A percentile compares a stretch with the other conserved stretches of the same genome.
phyloP scores from a whole-genome alignment of 164 flowering plant species.

The Vitis labrusca region DNA sequence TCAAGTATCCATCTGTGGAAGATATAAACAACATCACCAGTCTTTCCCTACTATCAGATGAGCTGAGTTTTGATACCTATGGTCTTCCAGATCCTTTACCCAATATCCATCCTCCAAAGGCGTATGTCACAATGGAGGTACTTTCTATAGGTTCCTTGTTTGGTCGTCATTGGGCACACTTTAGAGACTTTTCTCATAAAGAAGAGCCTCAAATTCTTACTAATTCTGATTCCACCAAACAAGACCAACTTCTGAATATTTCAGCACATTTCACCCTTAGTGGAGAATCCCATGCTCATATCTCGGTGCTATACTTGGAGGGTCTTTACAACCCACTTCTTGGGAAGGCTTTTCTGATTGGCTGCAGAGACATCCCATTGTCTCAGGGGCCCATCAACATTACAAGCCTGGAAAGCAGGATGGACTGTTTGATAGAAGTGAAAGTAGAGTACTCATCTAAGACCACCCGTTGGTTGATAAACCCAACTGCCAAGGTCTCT shows the following conservation, averaged over 20 bases:
- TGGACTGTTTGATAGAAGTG: conserved; percentile 21
- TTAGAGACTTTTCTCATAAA: too few species aligned
- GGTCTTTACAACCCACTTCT: conserved; percentile 9
- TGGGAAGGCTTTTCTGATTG: conserved; percentile 6
- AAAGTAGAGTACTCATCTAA: conserved; percentile 14
- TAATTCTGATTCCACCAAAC: too few species aligned
- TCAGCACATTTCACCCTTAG: neutral
- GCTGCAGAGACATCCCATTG: conserved; percentile 7
- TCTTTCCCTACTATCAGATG: neutral
- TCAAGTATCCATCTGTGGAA: neutral
- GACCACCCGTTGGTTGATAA: conserved; percentile 12
- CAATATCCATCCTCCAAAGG: neutral
- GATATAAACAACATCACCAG: neutral
- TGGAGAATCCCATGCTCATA: neutral
- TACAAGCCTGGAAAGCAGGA: conserved; percentile 8
- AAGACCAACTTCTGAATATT: conserved; percentile 4
- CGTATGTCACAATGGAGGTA: neutral
- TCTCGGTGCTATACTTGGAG: conserved; percentile 8
- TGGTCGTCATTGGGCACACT: too few species aligned
- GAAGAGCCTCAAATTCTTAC: too few species aligned
- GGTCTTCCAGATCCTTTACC: neutral
- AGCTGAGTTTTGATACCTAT: neutral
- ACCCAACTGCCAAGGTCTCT: conserved; percentile 14
- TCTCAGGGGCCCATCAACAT: too few species aligned
- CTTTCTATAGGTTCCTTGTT: neutral